Evolutionary conservation across 2,329 filamentous ascomycete species (phyloP), one percentile per base, ranked within the genome.

Genomic region (Didymella pinodella): DNA sequence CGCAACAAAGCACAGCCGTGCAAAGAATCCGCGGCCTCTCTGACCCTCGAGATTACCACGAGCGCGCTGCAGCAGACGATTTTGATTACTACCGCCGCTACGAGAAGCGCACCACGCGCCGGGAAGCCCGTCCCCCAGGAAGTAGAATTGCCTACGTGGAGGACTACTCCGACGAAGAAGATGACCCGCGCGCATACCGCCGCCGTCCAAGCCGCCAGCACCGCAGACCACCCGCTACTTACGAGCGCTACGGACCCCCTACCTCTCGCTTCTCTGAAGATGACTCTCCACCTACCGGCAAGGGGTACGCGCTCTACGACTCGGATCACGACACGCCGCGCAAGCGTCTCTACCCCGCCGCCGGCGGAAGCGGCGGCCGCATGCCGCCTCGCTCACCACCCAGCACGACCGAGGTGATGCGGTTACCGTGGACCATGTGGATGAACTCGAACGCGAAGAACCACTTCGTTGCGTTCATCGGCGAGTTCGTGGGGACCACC

Each of bases 401-500:
- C 5, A 63, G 62, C 1, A 73, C 79, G 26, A 76, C 80, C 59
- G 80, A 78, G 58, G 68, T 72, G 7, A 57, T 74, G 59, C 71
- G 73, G 32, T 60, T 75, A 40, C 70, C 72, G 8, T 74, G 74
- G 72, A 72, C 65, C 20, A 72, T 74, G 61, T 77, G 73, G 72
- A 75, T 73, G 75, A 74, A 73, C 40, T 73, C 67, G 6, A 69
- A 71, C 32, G 71, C 73, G 2, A 77, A 77, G 63, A 77, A 77
- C 48, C 74, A 75, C 51, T 69, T 82, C 60, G 75, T 82, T 22
- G 80, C 81, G 51, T 80, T 81, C 69, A 65, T 81, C 10, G 81
- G 81, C 77, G 79, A 81, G 52, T 80, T 77, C 46, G 77, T 80
- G 7, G 79, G 79, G 26, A 81, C 79, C 0, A 76, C 78, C 7